Evolutionary conservation across 345 rosid genomes (phyloP).

Genomic region (Theobroma cacao): DNA sequence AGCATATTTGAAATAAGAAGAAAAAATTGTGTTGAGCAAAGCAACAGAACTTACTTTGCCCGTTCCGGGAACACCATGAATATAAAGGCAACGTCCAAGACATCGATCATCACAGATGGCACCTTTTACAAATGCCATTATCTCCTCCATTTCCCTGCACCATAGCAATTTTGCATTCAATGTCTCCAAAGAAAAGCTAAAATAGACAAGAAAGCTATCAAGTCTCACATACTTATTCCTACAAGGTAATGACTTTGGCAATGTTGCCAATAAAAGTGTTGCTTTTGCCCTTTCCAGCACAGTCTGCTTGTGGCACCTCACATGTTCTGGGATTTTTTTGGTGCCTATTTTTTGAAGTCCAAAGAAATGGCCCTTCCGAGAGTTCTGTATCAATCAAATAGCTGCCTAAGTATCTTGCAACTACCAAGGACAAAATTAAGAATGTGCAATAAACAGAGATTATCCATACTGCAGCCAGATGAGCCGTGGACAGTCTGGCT

Average conservation of each 20-base stretch:
- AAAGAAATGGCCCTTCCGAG: slow-evolving; percentile 66
- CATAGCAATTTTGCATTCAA: slow-evolving; percentile 2
- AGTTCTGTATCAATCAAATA: slow-evolving; percentile 49
- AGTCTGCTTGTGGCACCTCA: slow-evolving; percentile 78
- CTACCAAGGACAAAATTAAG: slow-evolving; percentile 15
- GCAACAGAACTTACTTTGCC: slow-evolving; percentile 60
- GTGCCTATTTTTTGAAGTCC: slow-evolving; percentile 84
- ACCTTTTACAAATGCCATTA: slow-evolving; percentile 71
- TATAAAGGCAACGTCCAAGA: slow-evolving; percentile 84
- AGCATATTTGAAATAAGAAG: not conserved
- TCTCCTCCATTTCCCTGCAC: slow-evolving; percentile 86
- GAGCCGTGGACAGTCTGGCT: slow-evolving; percentile 33
- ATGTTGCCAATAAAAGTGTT: slow-evolving; percentile 69
- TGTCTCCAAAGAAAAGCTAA: not conserved
- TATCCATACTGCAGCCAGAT: slow-evolving; percentile 59
- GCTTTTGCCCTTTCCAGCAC: slow-evolving; percentile 90
- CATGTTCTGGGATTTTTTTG: slow-evolving; percentile 86
- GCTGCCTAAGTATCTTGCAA: not conserved
- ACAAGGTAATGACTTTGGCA: slow-evolving; percentile 88
- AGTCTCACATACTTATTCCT: slow-evolving; percentile 59
- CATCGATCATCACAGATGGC: slow-evolving; percentile 88
- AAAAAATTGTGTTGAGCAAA: not conserved
- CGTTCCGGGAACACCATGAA: slow-evolving; percentile 99
- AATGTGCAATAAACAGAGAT: slow-evolving; percentile 9
- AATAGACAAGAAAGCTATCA: not conserved